phyloP scores from a whole-genome alignment of 805 yeast genomes.

The Jamesozyma lodderae region DNA sequence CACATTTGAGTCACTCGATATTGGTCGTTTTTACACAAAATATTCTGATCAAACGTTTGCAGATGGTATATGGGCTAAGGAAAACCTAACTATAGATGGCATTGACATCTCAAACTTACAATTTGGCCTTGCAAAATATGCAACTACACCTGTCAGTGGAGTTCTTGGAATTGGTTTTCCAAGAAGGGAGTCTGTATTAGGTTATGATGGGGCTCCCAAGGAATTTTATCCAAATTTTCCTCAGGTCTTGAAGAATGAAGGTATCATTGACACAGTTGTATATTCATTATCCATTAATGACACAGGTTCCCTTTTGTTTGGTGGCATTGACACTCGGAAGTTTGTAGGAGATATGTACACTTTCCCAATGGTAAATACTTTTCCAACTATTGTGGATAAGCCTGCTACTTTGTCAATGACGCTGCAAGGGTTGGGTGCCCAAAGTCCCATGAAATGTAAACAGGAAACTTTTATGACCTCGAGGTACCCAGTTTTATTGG shows the following conservation, averaged over 20 bases:
- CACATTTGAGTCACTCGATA: slow-evolving; percentile 7
- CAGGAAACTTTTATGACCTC: slow-evolving; percentile 17
- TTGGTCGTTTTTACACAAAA: slow-evolving; percentile 29
- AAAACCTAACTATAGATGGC: slow-evolving; percentile 43
- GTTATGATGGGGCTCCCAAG: slow-evolving; percentile 19
- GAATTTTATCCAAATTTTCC: slow-evolving; percentile 54
- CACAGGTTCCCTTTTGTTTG: slow-evolving; percentile 49
- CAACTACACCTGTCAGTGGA: slow-evolving; percentile 46
- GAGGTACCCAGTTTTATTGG: slow-evolving; percentile 37
- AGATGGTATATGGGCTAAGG: slow-evolving; percentile 53
- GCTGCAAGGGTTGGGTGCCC: slow-evolving; percentile 33
- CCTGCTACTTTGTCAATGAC: slow-evolving; percentile 42
- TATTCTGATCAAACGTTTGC: slow-evolving; percentile 45
- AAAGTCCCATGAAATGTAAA: slow-evolving; percentile 13
- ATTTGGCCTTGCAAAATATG: slow-evolving; percentile 56
- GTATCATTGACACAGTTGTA: slow-evolving; percentile 40
- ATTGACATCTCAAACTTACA: slow-evolving; percentile 40
- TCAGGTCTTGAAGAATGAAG: slow-evolving; percentile 41
- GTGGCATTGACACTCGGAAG: slow-evolving; percentile 52
- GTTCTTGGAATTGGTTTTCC: slow-evolving; percentile 61
- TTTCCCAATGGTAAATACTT: slow-evolving; percentile 42
- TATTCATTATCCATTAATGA: slow-evolving; percentile 48
- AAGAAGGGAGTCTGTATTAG: slow-evolving; percentile 45
- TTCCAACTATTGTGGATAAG: slow-evolving; percentile 13
- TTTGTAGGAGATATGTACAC: slow-evolving; percentile 40